A percentile compares a stretch with the other conserved stretches of the same genome.
phyloP scores from a whole-genome alignment of 2,329 filamentous ascomycete genomes.

The Orbilia javanica region DNA sequence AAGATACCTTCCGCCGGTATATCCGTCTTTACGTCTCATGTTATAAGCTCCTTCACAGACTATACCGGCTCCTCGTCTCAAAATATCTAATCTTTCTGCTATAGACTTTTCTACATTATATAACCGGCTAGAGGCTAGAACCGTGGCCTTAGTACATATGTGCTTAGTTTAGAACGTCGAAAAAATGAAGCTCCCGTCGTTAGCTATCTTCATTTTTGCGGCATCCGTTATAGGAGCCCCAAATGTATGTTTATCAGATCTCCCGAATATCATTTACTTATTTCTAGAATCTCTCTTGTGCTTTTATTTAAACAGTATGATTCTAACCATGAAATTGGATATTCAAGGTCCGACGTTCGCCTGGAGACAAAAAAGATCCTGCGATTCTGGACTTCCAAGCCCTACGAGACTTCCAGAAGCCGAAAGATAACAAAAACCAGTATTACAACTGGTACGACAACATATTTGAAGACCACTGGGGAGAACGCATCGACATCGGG shows the following conservation, averaged over 20 bases:
- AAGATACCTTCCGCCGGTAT: too few species aligned
- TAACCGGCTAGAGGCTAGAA: too few species aligned
- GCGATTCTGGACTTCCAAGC: neutral
- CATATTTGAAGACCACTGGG: constrained; percentile 52
- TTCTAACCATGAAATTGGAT: neutral
- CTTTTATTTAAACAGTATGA: too few species aligned
- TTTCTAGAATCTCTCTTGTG: neutral
- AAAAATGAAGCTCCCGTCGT: neutral
- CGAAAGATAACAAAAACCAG: constrained; percentile 14
- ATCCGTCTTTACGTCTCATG: too few species aligned
- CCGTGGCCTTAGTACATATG: too few species aligned
- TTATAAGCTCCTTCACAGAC: too few species aligned
- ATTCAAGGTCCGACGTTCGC: neutral
- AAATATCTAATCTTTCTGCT: too few species aligned
- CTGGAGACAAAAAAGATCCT: neutral
- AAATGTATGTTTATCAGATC: neutral
- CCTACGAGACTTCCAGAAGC: neutral
- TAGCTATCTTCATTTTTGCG: neutral
- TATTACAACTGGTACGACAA: constrained; percentile 22
- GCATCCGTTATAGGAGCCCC: neutral
- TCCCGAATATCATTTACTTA: neutral
- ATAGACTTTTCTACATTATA: too few species aligned
- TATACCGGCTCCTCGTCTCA: too few species aligned
- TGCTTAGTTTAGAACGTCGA: too few species aligned
- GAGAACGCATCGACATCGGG: neutral